phyloP scores from a whole-genome alignment of 495 filamentous ascomycete species.

The Aspergillus saccharolyticus region DNA sequence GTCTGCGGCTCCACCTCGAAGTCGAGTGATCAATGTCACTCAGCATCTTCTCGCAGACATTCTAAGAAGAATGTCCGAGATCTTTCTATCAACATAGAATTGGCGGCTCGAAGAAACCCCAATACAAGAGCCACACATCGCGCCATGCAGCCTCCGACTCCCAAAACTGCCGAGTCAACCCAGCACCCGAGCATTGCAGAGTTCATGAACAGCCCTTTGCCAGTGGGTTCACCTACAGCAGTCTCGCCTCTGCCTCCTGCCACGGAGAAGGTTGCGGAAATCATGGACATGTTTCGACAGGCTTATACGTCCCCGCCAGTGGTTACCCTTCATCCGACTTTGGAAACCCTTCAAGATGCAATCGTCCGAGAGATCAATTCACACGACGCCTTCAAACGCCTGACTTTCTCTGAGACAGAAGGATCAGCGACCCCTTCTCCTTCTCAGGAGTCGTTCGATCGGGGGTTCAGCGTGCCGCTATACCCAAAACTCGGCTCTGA shows the following conservation, averaged over 20 bases:
- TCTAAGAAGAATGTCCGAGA: conserved; percentile 40
- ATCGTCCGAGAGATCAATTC: conserved; percentile 47
- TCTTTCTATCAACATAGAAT: conserved; percentile 40
- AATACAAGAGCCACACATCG: conserved; percentile 33
- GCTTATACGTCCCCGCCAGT: conserved; percentile 30
- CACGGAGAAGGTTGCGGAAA: conserved; percentile 33
- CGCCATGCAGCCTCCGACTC: conserved; percentile 41
- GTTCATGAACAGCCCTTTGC: conserved; percentile 42
- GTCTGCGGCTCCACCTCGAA: conserved; percentile 11
- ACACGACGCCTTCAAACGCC: conserved; percentile 41
- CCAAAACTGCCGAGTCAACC: conserved; percentile 23
- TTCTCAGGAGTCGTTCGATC: conserved; percentile 23
- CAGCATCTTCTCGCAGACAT: conserved; percentile 8
- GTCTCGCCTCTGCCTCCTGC: conserved; percentile 20
- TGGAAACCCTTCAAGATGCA: conserved; percentile 43
- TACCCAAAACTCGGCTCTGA: conserved; percentile 11
- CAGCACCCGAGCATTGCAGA: conserved; percentile 40
- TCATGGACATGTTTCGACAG: conserved; percentile 43
- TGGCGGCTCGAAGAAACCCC: conserved; percentile 27
- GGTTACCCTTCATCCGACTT: conserved; percentile 35
- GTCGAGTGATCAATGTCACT: neutral
- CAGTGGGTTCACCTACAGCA: conserved; percentile 22
- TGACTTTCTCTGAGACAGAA: conserved; percentile 32
- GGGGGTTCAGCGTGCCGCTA: conserved; percentile 3
- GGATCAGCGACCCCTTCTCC: conserved; percentile 36